These are phyloP conservation scores for Kregervanrija pseudodelftensis DNA, from an alignment of 805 yeast genomes.

Conservation along the genomic window DNA sequence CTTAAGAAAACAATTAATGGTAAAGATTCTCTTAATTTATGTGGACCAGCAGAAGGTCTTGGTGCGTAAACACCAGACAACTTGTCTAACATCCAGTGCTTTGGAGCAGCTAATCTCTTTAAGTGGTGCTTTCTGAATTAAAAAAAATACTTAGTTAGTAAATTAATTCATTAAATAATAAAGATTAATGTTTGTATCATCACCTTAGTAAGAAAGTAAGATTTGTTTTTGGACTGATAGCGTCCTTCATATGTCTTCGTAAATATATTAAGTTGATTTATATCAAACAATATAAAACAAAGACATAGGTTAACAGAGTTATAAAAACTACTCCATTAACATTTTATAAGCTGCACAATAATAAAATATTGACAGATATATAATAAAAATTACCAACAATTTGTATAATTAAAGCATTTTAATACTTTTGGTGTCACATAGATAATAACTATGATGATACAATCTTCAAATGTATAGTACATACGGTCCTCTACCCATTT, in stretches of 20 bases:
- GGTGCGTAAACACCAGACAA: conserved; percentile 99
- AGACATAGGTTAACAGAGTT: conserved; percentile 1
- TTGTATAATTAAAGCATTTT: too few species aligned
- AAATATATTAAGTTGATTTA: too few species aligned
- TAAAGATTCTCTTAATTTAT: conserved; percentile 95
- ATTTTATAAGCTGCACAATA: too few species aligned
- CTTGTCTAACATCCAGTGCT: conserved; percentile 99
- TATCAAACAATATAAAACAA: not conserved
- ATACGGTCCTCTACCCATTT: conserved; percentile 77
- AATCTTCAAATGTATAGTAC: conserved; percentile 21
- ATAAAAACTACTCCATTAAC: too few species aligned
- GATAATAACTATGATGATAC: too few species aligned
- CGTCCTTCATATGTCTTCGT: conserved; percentile 6
- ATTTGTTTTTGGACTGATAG: conserved; percentile 6
- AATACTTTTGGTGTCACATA: too few species aligned
- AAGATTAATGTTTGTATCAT: not conserved
- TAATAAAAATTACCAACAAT: too few species aligned
- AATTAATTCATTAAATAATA: too few species aligned
- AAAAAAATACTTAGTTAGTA: not conserved
- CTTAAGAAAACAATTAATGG: conserved; percentile 95
- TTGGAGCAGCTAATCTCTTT: conserved; percentile 99
- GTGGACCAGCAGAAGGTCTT: conserved; percentile 99
- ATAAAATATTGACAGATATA: too few species aligned
- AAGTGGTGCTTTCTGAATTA: conserved; percentile 86
- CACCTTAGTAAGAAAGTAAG: conserved; percentile 1